These are phyloP conservation scores for Dryas octopetala DNA, from an alignment of 306 rosid genomes.

Conservation along the genomic window DNA sequence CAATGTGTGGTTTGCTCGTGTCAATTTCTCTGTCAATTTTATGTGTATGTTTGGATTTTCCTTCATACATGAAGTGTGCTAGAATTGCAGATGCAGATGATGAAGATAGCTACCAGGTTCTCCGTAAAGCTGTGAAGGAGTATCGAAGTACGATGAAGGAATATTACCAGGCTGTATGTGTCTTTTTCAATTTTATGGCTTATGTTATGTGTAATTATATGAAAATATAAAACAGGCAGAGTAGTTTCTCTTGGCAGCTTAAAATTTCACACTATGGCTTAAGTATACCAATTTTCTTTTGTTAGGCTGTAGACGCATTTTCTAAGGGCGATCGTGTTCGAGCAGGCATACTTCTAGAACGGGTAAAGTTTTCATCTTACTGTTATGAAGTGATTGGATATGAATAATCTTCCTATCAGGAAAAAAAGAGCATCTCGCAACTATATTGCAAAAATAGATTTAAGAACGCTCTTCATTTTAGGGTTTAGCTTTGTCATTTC, in stretches of 20 bases:
- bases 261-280: conserved; percentile 27
- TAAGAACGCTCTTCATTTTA: no score
- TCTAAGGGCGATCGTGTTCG: conserved; percentile 48
- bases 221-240: conserved; percentile 4
- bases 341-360: conserved; percentile 56
- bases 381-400: conserved; percentile 19
- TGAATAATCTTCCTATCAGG: not conserved
- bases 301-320: conserved; percentile 80
- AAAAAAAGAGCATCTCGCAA: not conserved
- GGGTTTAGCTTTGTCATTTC: no score
- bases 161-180: conserved; percentile 74
- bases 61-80: conserved; percentile 5
- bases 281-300: conserved; percentile 28
- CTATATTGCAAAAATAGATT: not conserved
- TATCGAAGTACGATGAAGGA: conserved; percentile 60
- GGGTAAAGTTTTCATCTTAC: conserved; percentile 42
- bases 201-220: conserved; percentile 19
- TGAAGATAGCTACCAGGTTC: conserved; percentile 56
- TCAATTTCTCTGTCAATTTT: conserved; percentile 5
- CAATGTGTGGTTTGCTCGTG: not conserved
- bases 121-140: conserved; percentile 77
- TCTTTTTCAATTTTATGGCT: conserved; percentile 9
- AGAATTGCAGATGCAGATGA: conserved; percentile 55
- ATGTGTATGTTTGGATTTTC: not conserved
- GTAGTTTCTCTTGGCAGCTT: not conserved